Evolutionary conservation across 371 early-diverging fungal species (phyloP), one percentile per base, ranked within the genome.

Genomic region (Parasitella parasitica): DNA sequence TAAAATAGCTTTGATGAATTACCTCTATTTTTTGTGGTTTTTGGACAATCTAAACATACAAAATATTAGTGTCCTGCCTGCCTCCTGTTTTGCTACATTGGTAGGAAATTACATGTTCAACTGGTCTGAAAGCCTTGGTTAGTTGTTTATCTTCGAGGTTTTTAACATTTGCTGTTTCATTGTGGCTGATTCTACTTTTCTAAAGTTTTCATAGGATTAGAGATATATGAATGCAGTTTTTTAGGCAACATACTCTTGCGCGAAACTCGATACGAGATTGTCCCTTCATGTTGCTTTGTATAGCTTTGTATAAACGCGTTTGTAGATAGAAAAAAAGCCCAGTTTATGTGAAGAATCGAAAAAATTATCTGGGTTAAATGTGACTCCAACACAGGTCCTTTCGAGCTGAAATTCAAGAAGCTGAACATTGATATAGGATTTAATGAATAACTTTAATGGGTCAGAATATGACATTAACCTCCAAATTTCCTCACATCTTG

Each of bases 231-330:
- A n/a, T n/a, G 18, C 35, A 51, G 6, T 20, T 4, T 53, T 1
- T 12, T 22, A 4, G 4, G 22, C 6, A 53, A 20, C 20, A 24
- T 64, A 64, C 64, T 43, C 64, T 64, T 32, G 57, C 20, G 16
- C 53, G 58, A 58, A 64, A 39, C 6, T 32, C 43, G 37, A 64
- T 35, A 26, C 28, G 38, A 15, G 46, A 32, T 36, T 64, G 54
- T 22, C 12, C 28, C 27, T 59, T 57, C 58, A 64, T 51, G 30
- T n/a, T 50, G 13, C 11, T n/a, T 50, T 50, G n/a, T 46, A n/a
- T n/a, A n/a, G n/a, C n/a, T n/a, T n/a, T n/a, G n/a, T n/a, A n/a
- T 46, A 12, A 46, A 46, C 46, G 46, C 46, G 46, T 24, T n/a
- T n/a, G n/a, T n/a, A n/a, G n/a, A n/a, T n/a, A n/a, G n/a, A n/a